Conservation (phyloP, 106 monocot genomes). For the Allium sativum region DNA sequence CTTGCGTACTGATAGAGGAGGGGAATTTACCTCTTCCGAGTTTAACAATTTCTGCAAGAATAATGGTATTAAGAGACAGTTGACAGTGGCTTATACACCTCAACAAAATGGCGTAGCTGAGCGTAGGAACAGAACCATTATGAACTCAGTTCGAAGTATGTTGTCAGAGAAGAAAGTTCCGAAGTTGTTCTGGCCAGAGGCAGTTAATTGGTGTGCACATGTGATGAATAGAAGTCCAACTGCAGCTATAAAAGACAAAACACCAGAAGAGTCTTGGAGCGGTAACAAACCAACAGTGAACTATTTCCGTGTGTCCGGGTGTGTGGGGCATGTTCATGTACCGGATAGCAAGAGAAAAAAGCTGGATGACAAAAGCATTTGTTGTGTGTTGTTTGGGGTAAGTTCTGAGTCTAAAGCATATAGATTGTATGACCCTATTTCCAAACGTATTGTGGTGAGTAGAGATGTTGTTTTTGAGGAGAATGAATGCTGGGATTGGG, state of each 20-base stretch:
- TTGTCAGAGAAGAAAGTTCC: background rate
- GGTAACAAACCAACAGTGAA: background rate
- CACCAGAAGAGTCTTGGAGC: conserved; percentile 4
- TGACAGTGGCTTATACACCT: conserved; percentile 6
- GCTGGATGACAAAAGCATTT: background rate
- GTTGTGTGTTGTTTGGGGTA: background rate
- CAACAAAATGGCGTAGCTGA: conserved; percentile 3
- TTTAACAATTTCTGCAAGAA: conserved; percentile 1
- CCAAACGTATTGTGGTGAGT: conserved; percentile 1
- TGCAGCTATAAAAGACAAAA: background rate
- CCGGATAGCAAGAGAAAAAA: background rate
- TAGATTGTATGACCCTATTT: background rate
- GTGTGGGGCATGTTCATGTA: conserved; percentile 1
- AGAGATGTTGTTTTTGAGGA: conserved; percentile 1
- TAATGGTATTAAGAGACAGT: background rate
- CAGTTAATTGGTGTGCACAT: conserved; percentile 1
- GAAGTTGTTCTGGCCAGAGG: background rate
- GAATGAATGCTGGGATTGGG: conserved; percentile 1
- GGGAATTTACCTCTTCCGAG: conserved; percentile 2
- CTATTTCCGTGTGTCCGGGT: background rate
- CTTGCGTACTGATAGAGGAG: background rate
- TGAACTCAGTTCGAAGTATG: conserved; percentile 3
- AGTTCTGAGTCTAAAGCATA: conserved; percentile 6
- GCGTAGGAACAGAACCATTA: background rate
- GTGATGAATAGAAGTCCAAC: conserved; percentile 3